Percentiles rank a stretch among this genome's conserved stretches.
Conservation (phyloP, 768 basidiomycete species). For the Suillus hirtellus region DNA sequence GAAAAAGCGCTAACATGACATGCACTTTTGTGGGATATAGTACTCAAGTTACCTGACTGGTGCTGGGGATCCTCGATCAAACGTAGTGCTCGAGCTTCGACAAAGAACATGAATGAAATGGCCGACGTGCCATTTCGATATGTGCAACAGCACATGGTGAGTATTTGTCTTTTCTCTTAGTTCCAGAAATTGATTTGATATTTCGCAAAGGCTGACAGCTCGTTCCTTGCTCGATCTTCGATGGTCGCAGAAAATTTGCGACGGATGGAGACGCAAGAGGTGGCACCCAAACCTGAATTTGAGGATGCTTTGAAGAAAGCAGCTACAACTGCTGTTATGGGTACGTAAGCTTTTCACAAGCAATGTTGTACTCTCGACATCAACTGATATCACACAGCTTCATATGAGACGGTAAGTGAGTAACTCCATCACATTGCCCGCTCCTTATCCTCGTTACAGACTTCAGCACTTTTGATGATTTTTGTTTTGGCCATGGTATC, state of each 20-base stretch:
- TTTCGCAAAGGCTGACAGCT: neutral
- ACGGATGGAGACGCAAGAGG: conserved; percentile 20
- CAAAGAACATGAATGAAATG: neutral
- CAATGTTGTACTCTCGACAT: neutral
- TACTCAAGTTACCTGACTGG: conserved; percentile 30
- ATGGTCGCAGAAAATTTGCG: conserved; percentile 19
- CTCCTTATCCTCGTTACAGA: conserved; percentile 10
- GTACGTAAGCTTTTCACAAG: conserved; percentile 6
- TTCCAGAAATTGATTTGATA: neutral
- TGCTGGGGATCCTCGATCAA: conserved; percentile 41
- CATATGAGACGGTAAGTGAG: conserved; percentile 15
- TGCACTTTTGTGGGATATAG: neutral
- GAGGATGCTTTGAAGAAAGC: conserved; percentile 15
- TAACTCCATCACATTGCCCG: neutral
- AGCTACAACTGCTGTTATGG: conserved; percentile 16
- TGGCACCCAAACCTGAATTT: conserved; percentile 6
- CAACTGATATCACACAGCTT: neutral
- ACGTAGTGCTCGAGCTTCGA: conserved; percentile 25
- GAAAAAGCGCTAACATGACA: no score
- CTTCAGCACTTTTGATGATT: conserved; percentile 10
- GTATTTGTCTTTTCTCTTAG: neutral
- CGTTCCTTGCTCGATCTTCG: neutral
- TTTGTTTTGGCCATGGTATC: conserved; percentile 23
- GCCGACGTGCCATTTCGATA: conserved; percentile 25
- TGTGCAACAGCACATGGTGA: conserved; percentile 31